Evolutionary conservation across 257 asterid species (phyloP).

Genomic region (Solanum acaule): DNA sequence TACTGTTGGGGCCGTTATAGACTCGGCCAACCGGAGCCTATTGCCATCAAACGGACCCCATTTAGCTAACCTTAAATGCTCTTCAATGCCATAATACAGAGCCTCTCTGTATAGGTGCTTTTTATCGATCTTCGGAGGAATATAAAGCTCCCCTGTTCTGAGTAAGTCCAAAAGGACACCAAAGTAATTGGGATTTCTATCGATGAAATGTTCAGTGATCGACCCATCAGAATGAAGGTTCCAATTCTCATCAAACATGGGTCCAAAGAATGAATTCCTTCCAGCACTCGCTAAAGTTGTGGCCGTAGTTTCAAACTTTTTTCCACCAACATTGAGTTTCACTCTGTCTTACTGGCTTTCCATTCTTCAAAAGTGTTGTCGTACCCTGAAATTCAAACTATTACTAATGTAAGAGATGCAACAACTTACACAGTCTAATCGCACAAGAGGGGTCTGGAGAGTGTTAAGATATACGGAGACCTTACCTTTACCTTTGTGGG

Average conservation of each 20-base stretch:
- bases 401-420: neutral
- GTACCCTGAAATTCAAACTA: neutral
- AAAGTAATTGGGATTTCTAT: constrained; percentile 75
- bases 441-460: neutral
- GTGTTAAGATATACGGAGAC: neutral
- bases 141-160: constrained; percentile 70
- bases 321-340: constrained; percentile 68
- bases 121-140: constrained; percentile 49
- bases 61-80: constrained; percentile 60
- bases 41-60: constrained; percentile 83
- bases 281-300: constrained; percentile 31
- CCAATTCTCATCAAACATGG: constrained; percentile 75
- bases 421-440: too few species aligned
- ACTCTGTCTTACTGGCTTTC: constrained; percentile 64
- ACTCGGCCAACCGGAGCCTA: constrained; percentile 38
- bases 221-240: constrained; percentile 33
- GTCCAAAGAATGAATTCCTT: constrained; percentile 65
- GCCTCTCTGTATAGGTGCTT: constrained; percentile 51
- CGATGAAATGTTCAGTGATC: constrained; percentile 53
- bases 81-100: constrained; percentile 56
- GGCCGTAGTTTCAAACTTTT: constrained; percentile 42
- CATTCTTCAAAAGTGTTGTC: constrained; percentile 19
- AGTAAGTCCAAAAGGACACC: constrained; percentile 69
- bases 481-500: neutral
- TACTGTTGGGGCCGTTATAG: constrained; percentile 44